phyloP scores from a whole-genome alignment of 176 grass and related monocot genomes.

The Juncus inflexus region DNA sequence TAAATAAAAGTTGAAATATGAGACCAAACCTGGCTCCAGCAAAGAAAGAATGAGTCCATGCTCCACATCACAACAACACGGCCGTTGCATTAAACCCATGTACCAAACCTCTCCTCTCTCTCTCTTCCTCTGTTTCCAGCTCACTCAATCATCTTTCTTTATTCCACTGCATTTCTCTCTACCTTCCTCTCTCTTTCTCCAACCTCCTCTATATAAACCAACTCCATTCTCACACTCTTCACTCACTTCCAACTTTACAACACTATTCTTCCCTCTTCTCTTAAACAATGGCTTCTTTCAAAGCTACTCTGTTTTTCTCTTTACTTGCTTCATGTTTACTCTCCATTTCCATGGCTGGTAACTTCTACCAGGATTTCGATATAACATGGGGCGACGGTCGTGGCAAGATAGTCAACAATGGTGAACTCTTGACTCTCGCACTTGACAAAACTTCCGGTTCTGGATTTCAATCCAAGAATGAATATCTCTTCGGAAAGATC shows the following conservation, averaged over 20 bases:
- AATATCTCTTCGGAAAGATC: conserved; percentile 88
- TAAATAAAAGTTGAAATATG: no score
- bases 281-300: conserved; percentile 3
- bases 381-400: conserved; percentile 75
- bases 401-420: conserved; percentile 43
- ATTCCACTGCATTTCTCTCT: neutral
- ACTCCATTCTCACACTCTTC: neutral
- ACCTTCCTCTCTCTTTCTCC: conserved; percentile 15
- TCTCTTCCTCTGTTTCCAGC: conserved; percentile 47
- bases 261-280: neutral
- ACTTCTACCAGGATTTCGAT: conserved; percentile 67
- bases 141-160: conserved; percentile 21
- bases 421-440: conserved; percentile 47
- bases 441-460: conserved; percentile 63
- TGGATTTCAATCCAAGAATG: conserved; percentile 74
- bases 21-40: no score
- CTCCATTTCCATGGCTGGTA: conserved; percentile 15
- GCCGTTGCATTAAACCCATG: conserved; percentile 7
- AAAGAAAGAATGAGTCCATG: neutral
- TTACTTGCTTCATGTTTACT: conserved; percentile 14
- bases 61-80: neutral
- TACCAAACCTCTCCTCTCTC: neutral
- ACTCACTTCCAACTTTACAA: neutral
- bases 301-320: neutral
- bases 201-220: conserved; percentile 22